These are phyloP conservation scores for Aureobasidium sp. DNA, from an alignment of 2,329 filamentous ascomycete species.

Conservation along the genomic window DNA sequence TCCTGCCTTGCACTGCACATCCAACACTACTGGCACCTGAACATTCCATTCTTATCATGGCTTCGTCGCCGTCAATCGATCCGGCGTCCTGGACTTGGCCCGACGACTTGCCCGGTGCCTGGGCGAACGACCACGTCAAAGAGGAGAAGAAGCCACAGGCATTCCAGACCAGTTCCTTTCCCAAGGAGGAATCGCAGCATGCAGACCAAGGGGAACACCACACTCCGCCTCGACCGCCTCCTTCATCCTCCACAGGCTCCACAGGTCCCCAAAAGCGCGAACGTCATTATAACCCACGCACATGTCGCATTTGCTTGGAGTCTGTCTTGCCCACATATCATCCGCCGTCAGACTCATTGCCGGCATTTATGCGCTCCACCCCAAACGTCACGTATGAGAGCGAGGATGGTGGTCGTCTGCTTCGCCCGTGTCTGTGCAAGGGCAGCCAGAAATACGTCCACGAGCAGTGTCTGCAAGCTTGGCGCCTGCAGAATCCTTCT, in stretches of 20 bases:
- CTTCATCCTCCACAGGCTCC: neutral
- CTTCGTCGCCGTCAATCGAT: conserved; percentile 34
- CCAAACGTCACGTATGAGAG: conserved; percentile 64
- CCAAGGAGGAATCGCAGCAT: conserved; percentile 17
- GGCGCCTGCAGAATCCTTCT: conserved; percentile 67
- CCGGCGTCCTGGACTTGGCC: conserved; percentile 40
- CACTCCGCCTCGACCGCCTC: neutral
- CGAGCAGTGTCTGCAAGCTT: conserved; percentile 77
- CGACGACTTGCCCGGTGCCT: conserved; percentile 35
- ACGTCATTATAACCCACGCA: conserved; percentile 58
- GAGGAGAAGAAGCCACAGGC: neutral
- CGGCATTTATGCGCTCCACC: conserved; percentile 46
- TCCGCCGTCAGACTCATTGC: conserved; percentile 42
- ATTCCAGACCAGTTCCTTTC: neutral
- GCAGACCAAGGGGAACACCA: neutral
- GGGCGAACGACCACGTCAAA: conserved; percentile 13
- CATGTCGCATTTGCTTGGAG: conserved; percentile 87
- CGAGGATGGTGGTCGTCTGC: conserved; percentile 67
- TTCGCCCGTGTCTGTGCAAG: conserved; percentile 89
- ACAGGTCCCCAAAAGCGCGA: neutral
- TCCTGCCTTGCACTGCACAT: neutral
- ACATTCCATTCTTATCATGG: conserved; percentile 28
- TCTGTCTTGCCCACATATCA: conserved; percentile 53
- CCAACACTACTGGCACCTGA: neutral
- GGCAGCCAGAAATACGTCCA: conserved; percentile 92